Evolutionary conservation across 2,329 filamentous ascomycete species (phyloP).

Genomic region (Coniochaeta sp.): DNA sequence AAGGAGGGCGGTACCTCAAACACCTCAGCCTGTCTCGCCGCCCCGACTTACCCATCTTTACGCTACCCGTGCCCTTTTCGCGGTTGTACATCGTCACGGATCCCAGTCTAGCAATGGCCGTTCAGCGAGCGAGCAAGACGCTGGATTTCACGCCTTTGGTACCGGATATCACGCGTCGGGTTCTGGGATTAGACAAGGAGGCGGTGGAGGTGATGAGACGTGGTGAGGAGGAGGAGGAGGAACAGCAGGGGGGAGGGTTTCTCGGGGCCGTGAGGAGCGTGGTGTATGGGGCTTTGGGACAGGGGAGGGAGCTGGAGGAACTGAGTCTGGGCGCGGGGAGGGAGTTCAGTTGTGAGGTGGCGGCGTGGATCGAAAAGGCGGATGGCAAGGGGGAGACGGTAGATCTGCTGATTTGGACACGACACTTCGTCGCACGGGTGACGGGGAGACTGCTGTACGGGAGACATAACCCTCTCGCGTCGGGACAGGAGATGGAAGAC

Average conservation of each 20-base stretch:
- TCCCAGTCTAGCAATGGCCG: conserved; percentile 30
- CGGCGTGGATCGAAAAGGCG: conserved; percentile 7
- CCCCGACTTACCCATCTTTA: conserved; percentile 28
- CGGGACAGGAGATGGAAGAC: conserved; percentile 25
- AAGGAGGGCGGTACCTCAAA: conserved; percentile 34
- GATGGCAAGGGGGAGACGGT: not conserved
- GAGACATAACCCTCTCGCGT: conserved; percentile 27
- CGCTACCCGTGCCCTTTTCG: conserved; percentile 32
- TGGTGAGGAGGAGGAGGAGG: conserved; percentile 30
- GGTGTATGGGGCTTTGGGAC: conserved; percentile 28
- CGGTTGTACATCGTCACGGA: conserved; percentile 37
- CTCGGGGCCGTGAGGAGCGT: conserved; percentile 34
- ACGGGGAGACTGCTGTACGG: conserved; percentile 34
- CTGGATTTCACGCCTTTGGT: conserved; percentile 35
- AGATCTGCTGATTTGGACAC: conserved; percentile 30
- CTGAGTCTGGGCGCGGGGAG: conserved; percentile 25
- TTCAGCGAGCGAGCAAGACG: conserved; percentile 30
- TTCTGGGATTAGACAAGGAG: conserved; percentile 30
- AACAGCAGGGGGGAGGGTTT: conserved; percentile 41
- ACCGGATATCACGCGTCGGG: conserved; percentile 32
- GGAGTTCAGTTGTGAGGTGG: conserved; percentile 27
- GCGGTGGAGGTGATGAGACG: conserved; percentile 26
- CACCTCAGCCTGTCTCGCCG: conserved; percentile 22
- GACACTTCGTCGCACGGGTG: conserved; percentile 31
- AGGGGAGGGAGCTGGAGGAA: conserved; percentile 25